Evolutionary conservation across 495 filamentous ascomycete species (phyloP).

Genomic region (Neurospora pannonica): DNA sequence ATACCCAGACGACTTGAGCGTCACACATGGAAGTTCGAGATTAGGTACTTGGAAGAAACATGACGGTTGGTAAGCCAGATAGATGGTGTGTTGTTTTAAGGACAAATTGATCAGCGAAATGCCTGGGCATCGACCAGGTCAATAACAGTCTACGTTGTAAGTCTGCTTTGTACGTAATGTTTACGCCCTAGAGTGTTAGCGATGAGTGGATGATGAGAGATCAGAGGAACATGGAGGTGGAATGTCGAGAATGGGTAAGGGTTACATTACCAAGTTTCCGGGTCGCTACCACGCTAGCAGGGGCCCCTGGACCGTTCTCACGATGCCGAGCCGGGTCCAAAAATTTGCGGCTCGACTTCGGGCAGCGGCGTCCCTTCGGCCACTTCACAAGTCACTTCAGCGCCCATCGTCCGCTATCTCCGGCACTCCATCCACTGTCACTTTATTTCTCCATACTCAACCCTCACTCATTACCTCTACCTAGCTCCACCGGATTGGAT

Average conservation of each 20-base stretch:
- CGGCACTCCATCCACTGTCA: background rate
- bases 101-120: background rate
- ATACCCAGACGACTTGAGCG: conserved; percentile 7
- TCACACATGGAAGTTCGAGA: background rate
- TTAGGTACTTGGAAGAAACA: background rate
- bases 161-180: background rate
- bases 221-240: background rate
- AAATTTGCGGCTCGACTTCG: background rate
- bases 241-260: background rate
- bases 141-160: background rate
- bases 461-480: background rate
- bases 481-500: background rate
- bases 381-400: background rate
- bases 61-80: background rate
- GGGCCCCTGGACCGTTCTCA: conserved; percentile 1
- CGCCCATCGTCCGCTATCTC: background rate
- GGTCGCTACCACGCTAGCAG: conserved; percentile 12
- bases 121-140: background rate
- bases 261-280: conserved; percentile 4
- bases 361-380: background rate
- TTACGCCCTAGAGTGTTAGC: background rate
- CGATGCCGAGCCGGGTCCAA: background rate
- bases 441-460: background rate
- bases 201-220: background rate
- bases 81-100: background rate